Conservation (phyloP, 2,329 filamentous ascomycete genomes). For the Exophiala viscosa region DNA sequence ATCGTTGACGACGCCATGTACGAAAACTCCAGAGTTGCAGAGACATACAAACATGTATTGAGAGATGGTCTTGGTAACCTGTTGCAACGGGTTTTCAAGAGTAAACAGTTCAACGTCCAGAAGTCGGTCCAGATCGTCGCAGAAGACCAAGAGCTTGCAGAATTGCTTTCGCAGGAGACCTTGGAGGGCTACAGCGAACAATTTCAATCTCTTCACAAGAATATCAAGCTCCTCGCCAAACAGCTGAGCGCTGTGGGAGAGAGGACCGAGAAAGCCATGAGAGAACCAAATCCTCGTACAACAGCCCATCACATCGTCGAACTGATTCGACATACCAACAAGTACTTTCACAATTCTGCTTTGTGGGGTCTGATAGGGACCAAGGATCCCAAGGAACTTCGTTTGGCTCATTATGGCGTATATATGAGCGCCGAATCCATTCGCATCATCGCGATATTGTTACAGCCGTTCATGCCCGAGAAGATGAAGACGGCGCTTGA, state of each 20-base stretch:
- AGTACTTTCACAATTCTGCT: constrained; percentile 58
- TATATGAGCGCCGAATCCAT: constrained; percentile 72
- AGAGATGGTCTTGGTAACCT: constrained; percentile 78
- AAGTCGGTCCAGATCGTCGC: constrained; percentile 51
- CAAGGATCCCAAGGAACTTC: constrained; percentile 31
- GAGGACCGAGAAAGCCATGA: constrained; percentile 13
- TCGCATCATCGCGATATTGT: constrained; percentile 73
- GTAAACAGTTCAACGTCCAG: constrained; percentile 65
- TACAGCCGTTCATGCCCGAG: constrained; percentile 86
- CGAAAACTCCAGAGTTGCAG: constrained; percentile 70
- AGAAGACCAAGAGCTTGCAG: constrained; percentile 25
- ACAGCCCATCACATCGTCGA: constrained; percentile 65
- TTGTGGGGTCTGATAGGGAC: constrained; percentile 63
- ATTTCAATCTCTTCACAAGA: constrained; percentile 25
- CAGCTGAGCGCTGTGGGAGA: constrained; percentile 8
- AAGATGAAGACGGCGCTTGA: constrained; percentile 72
- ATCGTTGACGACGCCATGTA: constrained; percentile 78
- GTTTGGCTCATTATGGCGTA: constrained; percentile 57
- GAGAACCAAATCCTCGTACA: constrained; percentile 55
- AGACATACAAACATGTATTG: constrained; percentile 74
- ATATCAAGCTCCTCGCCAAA: not conserved
- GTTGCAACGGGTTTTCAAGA: constrained; percentile 63
- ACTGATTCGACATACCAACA: constrained; percentile 63
- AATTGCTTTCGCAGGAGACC: constrained; percentile 29
- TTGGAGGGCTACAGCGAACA: constrained; percentile 35